Conservation (phyloP, 2,329 filamentous ascomycete genomes). For the Aspergillus pseudonomiae region DNA sequence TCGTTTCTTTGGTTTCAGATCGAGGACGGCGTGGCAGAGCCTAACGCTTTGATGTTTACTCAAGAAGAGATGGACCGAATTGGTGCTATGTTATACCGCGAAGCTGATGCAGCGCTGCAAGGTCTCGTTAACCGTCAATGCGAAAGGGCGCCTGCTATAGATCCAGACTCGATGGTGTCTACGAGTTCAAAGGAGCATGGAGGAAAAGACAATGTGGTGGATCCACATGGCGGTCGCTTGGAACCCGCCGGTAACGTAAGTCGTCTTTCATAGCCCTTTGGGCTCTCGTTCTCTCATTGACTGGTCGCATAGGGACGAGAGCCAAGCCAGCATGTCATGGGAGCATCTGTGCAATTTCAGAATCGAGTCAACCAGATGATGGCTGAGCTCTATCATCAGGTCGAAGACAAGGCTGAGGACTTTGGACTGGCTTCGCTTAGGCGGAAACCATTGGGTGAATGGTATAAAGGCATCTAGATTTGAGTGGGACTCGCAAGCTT, state of each 20-base stretch:
- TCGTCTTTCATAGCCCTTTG: background rate
- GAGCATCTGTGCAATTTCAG: background rate
- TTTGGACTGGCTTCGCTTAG: background rate
- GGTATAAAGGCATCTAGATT: background rate
- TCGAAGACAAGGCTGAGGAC: background rate
- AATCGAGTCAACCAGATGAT: background rate
- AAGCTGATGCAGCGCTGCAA: background rate
- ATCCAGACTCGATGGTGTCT: background rate
- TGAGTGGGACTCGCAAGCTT: background rate
- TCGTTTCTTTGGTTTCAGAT: background rate
- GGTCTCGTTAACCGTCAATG: background rate
- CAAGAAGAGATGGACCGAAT: background rate
- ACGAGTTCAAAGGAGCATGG: background rate
- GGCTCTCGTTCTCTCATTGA: background rate
- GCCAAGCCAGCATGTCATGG: background rate
- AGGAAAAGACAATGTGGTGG: background rate
- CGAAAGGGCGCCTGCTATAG: background rate
- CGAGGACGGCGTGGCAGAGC: background rate
- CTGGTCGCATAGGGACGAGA: background rate
- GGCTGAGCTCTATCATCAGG: background rate
- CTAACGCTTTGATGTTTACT: background rate
- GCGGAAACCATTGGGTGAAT: slow-evolving; percentile 1
- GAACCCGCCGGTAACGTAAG: background rate
- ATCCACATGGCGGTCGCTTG: background rate
- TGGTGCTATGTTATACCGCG: background rate